phyloP scores from a whole-genome alignment of 2,329 filamentous ascomycete genomes.

The Beauveria sp. region DNA sequence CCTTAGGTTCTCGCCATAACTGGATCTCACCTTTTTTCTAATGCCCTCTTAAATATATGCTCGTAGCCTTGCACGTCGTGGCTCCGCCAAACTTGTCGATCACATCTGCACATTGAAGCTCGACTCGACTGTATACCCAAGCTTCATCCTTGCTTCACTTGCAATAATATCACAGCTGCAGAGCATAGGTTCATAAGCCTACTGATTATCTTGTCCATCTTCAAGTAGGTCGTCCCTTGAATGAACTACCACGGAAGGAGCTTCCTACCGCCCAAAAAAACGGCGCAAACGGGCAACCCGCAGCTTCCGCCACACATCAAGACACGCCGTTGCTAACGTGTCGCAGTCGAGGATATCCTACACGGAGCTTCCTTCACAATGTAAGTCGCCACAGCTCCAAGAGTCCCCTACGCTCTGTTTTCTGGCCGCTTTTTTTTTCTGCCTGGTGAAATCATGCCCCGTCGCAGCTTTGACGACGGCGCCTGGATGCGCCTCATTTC shows the following conservation, averaged over 20 bases:
- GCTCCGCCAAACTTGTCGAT: slow-evolving; percentile 8
- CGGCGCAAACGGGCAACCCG: neutral
- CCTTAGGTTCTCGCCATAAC: slow-evolving; percentile 4
- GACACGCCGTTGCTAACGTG: neutral
- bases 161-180: neutral
- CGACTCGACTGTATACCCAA: neutral
- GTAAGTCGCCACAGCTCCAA: neutral
- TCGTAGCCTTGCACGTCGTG: slow-evolving; percentile 1
- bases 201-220: neutral
- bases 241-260: neutral
- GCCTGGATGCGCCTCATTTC: slow-evolving; percentile 15
- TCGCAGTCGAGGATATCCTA: neutral
- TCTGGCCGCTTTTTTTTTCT: neutral
- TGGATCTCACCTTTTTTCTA: neutral
- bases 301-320: neutral
- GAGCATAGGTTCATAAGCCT: neutral
- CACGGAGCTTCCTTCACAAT: neutral
- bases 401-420: neutral
- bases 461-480: slow-evolving; percentile 24
- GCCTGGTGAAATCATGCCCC: slow-evolving; percentile 21
- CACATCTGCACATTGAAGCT: slow-evolving; percentile 9
- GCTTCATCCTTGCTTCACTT: neutral
- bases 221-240: neutral
- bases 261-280: neutral
- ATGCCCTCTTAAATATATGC: neutral